Evolutionary conservation across 495 filamentous ascomycete species (phyloP), one percentile per base, ranked within the genome.

Genomic region (Xylaria curta): DNA sequence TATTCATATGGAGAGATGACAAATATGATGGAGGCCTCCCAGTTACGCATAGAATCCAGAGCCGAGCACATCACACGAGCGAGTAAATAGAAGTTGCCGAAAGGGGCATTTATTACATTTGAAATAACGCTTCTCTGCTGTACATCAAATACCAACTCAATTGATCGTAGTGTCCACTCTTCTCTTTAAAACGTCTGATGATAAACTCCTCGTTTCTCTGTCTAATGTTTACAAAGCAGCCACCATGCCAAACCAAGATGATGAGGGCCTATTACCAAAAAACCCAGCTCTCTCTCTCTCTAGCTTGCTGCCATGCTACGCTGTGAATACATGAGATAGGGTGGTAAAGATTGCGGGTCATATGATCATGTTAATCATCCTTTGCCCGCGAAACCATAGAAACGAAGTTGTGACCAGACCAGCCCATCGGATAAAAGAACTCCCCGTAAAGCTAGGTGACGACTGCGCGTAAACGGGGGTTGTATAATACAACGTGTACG

Each of bases 401-500:
- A 64, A 61, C 26, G 54, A 71, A 71, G 12, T 56, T 8, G 51
- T 26, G 24, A 56, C 49, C 49, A 56, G 58, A 61, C 68, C 49
- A 58, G 44, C 65, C 69, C 74, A 51, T 54, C 26, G 47, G 51
- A 46, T 31, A 31, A 56, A 31, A 56, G 1, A n/a, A 53, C 5
- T 8, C 13, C 53, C 53, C 53, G 53, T 2, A 24, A 56, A 28
- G 53, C 53, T 17, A 56, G 24, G 13, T 17, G 24, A 31, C 53
- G 24, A 31, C 53, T 56, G 53, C 4, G 53, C 24, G 62, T 51
- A 71, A 71, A 54, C 21, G 60, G 40, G 72, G 72, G 71, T 71
- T 26, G 67, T 47, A 72, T 71, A 78, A 77, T 77, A 78, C 76
- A 78, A 75, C 71, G 19, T 75, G 67, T 77, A 78, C 51, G 70